phyloP scores from a whole-genome alignment of 2,329 filamentous ascomycete genomes.

The Trichoderma hamatum region DNA sequence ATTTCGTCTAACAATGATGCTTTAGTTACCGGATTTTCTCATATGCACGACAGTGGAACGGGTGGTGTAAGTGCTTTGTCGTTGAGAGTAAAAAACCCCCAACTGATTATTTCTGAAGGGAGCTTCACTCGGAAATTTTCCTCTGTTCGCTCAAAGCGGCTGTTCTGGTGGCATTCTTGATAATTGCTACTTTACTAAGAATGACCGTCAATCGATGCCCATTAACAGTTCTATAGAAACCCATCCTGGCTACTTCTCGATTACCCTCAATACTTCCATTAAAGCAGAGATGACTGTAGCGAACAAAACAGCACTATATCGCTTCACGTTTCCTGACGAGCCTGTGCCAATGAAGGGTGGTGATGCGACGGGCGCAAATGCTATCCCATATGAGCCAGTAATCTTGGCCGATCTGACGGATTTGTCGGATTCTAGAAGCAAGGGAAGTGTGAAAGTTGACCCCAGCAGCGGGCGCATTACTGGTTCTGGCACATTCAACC shows the following conservation, averaged over 20 bases:
- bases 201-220: constrained; percentile 50
- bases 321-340: constrained; percentile 57
- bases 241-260: constrained; percentile 62
- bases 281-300: constrained; percentile 64
- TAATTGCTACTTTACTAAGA: constrained; percentile 56
- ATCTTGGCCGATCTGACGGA: constrained; percentile 63
- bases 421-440: constrained; percentile 42
- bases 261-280: constrained; percentile 59
- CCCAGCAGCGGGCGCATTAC: constrained; percentile 56
- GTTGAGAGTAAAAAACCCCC: background rate
- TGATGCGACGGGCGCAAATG: background rate
- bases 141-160: constrained; percentile 52
- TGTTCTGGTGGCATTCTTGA: constrained; percentile 49
- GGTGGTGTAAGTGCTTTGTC: constrained; percentile 36
- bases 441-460: constrained; percentile 38
- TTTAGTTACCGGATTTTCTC: constrained; percentile 38
- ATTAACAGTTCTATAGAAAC: constrained; percentile 55
- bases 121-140: constrained; percentile 57
- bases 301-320: constrained; percentile 62
- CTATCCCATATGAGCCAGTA: constrained; percentile 46
- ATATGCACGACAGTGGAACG: constrained; percentile 39
- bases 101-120: constrained; percentile 29
- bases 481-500: constrained; percentile 60
- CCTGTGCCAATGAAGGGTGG: constrained; percentile 30
- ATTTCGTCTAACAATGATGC: background rate